phyloP scores from a whole-genome alignment of 225 moss, liverwort and hornwort genomes.

The Marchantia polymorpha region DNA sequence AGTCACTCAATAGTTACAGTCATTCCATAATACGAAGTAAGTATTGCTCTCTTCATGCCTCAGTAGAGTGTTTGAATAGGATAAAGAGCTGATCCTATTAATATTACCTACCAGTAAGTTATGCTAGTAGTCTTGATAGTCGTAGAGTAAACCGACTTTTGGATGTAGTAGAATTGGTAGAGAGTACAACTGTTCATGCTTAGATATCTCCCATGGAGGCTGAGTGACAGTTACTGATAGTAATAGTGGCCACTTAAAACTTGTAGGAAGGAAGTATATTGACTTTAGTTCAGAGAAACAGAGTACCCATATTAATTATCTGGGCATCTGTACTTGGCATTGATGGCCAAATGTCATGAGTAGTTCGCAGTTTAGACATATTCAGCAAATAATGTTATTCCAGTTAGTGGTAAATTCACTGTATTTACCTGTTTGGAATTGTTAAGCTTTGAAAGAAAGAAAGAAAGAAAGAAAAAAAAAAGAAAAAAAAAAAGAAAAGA shows the following conservation, averaged over 20 bases:
- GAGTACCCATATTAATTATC: too few species aligned
- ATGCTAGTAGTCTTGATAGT: constrained; percentile 19
- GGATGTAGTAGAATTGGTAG: not conserved
- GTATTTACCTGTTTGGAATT: too few species aligned
- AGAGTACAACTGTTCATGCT: not conserved
- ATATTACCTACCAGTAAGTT: constrained; percentile 14
- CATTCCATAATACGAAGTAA: constrained; percentile 3
- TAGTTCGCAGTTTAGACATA: too few species aligned
- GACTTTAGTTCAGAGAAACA: not conserved
- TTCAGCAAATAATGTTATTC: too few species aligned
- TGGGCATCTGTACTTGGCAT: too few species aligned
- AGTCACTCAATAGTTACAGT: constrained; percentile 7
- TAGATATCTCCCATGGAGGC: not conserved
- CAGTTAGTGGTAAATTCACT: too few species aligned
- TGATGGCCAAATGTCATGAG: too few species aligned
- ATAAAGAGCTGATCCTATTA: not conserved
- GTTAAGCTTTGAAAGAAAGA: too few species aligned
- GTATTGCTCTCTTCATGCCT: constrained; percentile 12
- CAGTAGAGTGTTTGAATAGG: constrained; percentile 16
- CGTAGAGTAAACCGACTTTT: not conserved
- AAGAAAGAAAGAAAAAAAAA: too few species aligned
- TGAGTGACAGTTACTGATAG: not conserved
- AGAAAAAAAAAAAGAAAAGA: too few species aligned
- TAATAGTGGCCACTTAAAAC: not conserved
- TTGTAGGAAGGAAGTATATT: not conserved